Evolutionary conservation across 225 moss, liverwort and hornwort species (phyloP), one percentile per base, ranked within the genome.

Genomic region (Pseudoscleropodium purum): DNA sequence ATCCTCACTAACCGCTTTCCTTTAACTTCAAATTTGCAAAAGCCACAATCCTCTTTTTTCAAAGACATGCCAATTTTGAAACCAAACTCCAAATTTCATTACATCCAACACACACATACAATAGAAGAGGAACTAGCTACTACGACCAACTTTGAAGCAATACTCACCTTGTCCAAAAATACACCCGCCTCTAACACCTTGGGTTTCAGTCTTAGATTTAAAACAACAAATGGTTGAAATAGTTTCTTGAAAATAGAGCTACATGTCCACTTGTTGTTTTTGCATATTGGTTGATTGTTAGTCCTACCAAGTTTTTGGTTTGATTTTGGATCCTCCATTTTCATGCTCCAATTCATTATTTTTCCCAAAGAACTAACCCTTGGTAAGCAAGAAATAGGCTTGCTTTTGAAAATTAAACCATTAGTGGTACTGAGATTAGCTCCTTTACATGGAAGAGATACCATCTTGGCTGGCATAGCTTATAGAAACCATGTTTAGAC

Each of bases 61-160:
- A 26, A 39, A 25, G 18, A 27, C 43, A 73, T 27, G 3, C 0
- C 0, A 0, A 3, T 73, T 26, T 27, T 16, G 2, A 73, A 27
- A 27, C 43, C 1, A 43, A 73, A 15, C 3, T 27, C 72, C 8
- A 72, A 41, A 14, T 27, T 27, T 73, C 16, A 43, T 27, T 9
- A 16, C 43, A 73, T 36, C 1, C 0, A 6, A 0, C 0, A 67
- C 0, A 67, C 6, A 67, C 0, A 9, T 10, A 18, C 0, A 5
- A 36, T 1, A 0, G 5, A 36, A 0, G 0, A 67, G 5, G 36
- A 5, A 1, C 36, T 36, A 66, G 6, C 5, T 3, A 1, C 24
- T 5, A 41, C 6, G 2, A 72, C 41, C 41, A 41, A 15, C 5
- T 3, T 3, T 5, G 15, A 43, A 73, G 27, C 0, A 2, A 41